Percentiles rank a stretch among this genome's conserved stretches.
Evolutionary conservation across 768 basidiomycete genomes (phyloP).

Genomic region (Aureoboletus auriporus): DNA sequence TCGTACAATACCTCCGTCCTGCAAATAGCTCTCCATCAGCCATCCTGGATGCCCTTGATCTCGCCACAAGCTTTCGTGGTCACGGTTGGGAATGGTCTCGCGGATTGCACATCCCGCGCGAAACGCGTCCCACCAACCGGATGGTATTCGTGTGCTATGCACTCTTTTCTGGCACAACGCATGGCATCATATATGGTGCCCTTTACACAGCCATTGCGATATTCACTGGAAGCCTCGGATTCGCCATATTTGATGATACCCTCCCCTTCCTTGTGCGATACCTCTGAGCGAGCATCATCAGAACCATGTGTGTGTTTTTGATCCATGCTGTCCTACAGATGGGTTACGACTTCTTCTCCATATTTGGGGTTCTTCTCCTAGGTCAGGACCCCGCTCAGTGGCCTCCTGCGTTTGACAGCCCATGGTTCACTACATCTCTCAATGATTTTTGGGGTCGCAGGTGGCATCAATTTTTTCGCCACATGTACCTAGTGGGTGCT

Average conservation of each 20-base stretch:
- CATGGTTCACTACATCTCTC: not conserved
- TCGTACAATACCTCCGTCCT: too few relatives aligned
- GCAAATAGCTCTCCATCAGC: too few relatives aligned
- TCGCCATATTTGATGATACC: constrained; percentile 30
- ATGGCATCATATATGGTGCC: constrained; percentile 26
- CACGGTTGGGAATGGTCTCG: too few relatives aligned
- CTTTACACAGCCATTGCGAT: constrained; percentile 46
- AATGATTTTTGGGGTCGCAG: not conserved
- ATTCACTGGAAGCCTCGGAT: constrained; percentile 32
- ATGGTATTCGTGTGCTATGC: too few relatives aligned
- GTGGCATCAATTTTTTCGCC: not conserved
- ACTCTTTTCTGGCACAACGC: too few relatives aligned
- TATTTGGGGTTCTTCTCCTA: not conserved
- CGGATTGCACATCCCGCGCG: too few relatives aligned
- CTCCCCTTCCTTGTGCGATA: constrained; percentile 25
- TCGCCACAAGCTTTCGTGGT: too few relatives aligned
- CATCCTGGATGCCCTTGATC: too few relatives aligned
- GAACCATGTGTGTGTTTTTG: constrained; percentile 38
- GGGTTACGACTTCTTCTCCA: not conserved
- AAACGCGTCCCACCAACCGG: too few relatives aligned
- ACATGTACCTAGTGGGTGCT: not conserved
- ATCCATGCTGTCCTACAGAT: constrained; percentile 43
- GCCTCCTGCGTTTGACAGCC: not conserved
- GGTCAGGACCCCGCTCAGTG: constrained; percentile 3
- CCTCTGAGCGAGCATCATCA: constrained; percentile 39